Evolutionary conservation across 768 basidiomycete species (phyloP), one percentile per base, ranked within the genome.

Genomic region (Tulasnella sp.): DNA sequence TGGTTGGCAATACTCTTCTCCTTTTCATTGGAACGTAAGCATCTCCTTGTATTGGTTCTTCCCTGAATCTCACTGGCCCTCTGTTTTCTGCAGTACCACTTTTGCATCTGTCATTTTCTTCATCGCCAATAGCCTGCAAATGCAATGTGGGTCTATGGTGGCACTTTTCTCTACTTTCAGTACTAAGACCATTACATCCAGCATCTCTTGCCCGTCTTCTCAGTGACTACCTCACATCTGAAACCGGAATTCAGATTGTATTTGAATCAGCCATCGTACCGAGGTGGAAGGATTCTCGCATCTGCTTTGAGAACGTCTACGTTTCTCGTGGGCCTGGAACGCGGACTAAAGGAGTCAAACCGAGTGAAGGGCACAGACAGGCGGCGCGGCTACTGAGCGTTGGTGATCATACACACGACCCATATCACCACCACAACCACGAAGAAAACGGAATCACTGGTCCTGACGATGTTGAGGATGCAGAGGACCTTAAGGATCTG

Each of bases 191-290:
- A 27, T 55, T 49, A 46, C 51, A 48, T 56, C 29, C 59, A 88
- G 91, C 84, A 66, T 87, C 84, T 66, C 78, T 98, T 34, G 96
- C 94, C 9, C 79, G 82, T 31, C 82, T 81, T 5, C 85, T 98
- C 49, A 94, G 92, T 63, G 84, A 92, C 70, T 93, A 98, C 69
- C 74, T 99, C 59, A 98, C 96, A 4, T 77, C 85, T 0, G 87
- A 92, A 68, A 96, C 93, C 0, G 96, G 96, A 1, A 83, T 94
- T 43, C 92, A 84, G 12, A 84, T 99, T 65, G 87, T 94, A 54
- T 97, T 97, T 69, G 96, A 99, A 71, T 92, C 89, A 3, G 96
- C 96, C 29, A 93, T 98, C 65, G 93, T 98, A 9, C 94, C 96
- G 2, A 92, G 91, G 69, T 96, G 93, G 92, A 88, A 91, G 63